Percentiles rank a stretch among this genome's conserved stretches.
Evolutionary conservation across 345 rosid genomes (phyloP).

Genomic region (Theobroma cacao): DNA sequence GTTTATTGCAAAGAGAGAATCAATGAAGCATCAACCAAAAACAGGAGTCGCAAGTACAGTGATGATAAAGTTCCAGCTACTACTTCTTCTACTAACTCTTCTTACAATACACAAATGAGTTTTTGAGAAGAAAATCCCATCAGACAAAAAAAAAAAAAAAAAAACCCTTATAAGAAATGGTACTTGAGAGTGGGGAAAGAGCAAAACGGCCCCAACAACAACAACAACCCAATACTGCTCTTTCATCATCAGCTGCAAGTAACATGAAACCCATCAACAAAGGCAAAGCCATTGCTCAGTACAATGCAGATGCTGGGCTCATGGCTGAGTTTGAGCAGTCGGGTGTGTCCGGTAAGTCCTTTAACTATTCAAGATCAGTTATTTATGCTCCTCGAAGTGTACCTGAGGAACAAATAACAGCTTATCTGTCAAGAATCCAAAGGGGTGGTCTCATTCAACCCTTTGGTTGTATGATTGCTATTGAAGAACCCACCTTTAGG

Average conservation of each 20-base stretch:
- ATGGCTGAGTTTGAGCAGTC: slow-evolving; percentile 75
- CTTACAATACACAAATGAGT: background rate
- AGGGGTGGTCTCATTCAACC: slow-evolving; percentile 82
- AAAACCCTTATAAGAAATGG: slow-evolving; percentile 7
- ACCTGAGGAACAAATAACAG: slow-evolving; percentile 61
- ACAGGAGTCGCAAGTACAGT: background rate
- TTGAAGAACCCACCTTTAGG: slow-evolving; percentile 60
- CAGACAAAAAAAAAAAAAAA: background rate
- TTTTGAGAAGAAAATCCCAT: background rate
- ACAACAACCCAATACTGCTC: background rate
- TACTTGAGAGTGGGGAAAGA: slow-evolving; percentile 10
- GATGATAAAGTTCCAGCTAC: background rate
- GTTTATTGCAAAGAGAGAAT: background rate
- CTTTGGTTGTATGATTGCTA: slow-evolving; percentile 72
- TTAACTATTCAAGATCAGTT: slow-evolving; percentile 66
- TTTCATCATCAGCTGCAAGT: slow-evolving; percentile 41
- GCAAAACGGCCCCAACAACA: slow-evolving; percentile 7
- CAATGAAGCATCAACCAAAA: background rate
- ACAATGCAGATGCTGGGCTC: slow-evolving; percentile 69
- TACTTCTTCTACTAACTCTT: background rate
- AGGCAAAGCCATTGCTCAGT: slow-evolving; percentile 53
- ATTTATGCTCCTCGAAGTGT: slow-evolving; percentile 43
- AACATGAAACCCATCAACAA: slow-evolving; percentile 43
- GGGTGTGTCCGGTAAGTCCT: slow-evolving; percentile 56
- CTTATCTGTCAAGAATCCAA: slow-evolving; percentile 67